phyloP scores from a whole-genome alignment of 345 rosid species.

The Sisymbrium irio region DNA sequence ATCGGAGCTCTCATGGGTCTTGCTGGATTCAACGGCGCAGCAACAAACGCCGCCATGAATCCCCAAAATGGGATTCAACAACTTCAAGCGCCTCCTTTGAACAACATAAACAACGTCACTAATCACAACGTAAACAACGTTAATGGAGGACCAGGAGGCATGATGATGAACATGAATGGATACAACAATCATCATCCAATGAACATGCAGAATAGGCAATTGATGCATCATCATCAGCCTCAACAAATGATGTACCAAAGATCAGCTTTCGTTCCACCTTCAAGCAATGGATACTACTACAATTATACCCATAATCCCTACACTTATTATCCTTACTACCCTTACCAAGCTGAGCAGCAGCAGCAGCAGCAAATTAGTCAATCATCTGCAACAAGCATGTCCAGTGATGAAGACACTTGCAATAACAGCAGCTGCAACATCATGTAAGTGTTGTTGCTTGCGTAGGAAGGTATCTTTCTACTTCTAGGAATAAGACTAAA shows the following conservation, averaged over 20 bases:
- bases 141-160: constrained; percentile 2
- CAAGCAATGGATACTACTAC: constrained; percentile 61
- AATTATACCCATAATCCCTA: constrained; percentile 40
- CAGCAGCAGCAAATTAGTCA: constrained; percentile 24
- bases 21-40: constrained; percentile 38
- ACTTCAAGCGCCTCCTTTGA: constrained; percentile 42
- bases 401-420: constrained; percentile 23
- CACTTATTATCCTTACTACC: constrained; percentile 39
- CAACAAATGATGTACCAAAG: constrained; percentile 73
- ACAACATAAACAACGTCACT: constrained; percentile 49
- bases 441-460: constrained; percentile 31
- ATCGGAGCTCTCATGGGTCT: constrained; percentile 50
- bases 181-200: constrained; percentile 26
- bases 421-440: constrained; percentile 21
- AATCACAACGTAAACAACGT: constrained; percentile 39
- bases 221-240: constrained; percentile 41
- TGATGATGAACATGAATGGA: constrained; percentile 45
- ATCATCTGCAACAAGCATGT: constrained; percentile 8
- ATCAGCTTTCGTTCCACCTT: constrained; percentile 47
- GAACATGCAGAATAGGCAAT: constrained; percentile 48
- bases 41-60: constrained; percentile 31
- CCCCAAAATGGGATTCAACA: constrained; percentile 29
- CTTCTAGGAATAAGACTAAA: background rate
- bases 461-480: background rate
- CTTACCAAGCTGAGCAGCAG: constrained; percentile 30